Base-by-base conservation (phyloP, 805 yeast genomes). In the Nakazawaea wickerhamii region DNA sequence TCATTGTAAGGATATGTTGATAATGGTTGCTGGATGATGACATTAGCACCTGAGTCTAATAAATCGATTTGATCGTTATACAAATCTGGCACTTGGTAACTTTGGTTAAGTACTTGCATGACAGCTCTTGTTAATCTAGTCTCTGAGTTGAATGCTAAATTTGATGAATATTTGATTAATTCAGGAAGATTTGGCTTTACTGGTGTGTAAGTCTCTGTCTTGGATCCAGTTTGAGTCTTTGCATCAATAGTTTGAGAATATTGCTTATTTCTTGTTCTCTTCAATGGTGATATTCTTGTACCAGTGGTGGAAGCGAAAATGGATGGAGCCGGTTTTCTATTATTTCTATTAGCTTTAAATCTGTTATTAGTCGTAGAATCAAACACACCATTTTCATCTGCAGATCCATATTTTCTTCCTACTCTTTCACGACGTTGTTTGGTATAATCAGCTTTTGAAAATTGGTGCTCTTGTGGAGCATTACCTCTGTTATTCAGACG, bases 11-110 rank as follows among this genome's bases (percentile, higher is more conserved):
- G 40, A 30, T 37, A 42, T 3, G 38, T 5, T 21, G 45, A 32
- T 11, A 37, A n/a, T 14, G 35, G 35, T 31, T 42, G 41, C 21
- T 25, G 34, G 5, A 37, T 15, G 17, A 42, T 32, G 4, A 7
- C 18, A 26, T 14, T 19, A 5, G 9, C 4, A 10, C 40, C 40
- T 7, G 20, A 20, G 21, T 30, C 32, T 20, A 30, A 30, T 11
- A 36, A 17, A 25, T 36, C 40, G 17, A 19, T 30, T 15, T 30
- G 21, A n/a, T 18, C 36, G 7, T 8, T 35, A 34, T 36, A 41
- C 32, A 36, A 41, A 17, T 41, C 44, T 5, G 44, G 44, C 5
- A 41, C 37, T 36, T 41, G 44, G 18, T 36, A 41, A n/a, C 17
- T 21, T 17, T 23, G n/a, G 4, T 36, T 14, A 15, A 41, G 27